Conservation (phyloP, 2,329 filamentous ascomycete species). For the Alternaria ventricosa region DNA sequence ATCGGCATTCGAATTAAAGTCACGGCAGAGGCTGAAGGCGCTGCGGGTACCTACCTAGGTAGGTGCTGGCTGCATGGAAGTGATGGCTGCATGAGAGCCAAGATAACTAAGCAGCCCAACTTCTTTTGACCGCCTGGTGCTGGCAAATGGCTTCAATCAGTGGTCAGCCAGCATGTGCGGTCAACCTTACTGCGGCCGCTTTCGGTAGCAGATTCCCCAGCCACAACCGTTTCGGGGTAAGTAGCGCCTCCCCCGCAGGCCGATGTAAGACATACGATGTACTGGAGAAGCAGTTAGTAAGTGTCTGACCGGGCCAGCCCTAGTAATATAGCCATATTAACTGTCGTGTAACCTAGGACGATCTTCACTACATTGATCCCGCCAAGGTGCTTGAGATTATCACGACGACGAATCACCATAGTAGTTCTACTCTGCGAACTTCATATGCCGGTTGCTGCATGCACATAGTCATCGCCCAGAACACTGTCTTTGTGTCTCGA, state of each 20-base stretch:
- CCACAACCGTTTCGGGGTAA: not conserved
- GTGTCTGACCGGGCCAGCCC: not conserved
- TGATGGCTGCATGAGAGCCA: not conserved
- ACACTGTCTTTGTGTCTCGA: not conserved
- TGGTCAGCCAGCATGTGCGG: not conserved
- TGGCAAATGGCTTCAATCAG: not conserved
- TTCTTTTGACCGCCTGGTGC: not conserved
- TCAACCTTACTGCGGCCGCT: not conserved
- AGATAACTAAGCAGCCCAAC: not conserved
- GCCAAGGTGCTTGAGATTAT: not conserved
- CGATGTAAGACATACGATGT: not conserved
- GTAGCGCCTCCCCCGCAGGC: not conserved
- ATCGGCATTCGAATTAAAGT: not conserved
- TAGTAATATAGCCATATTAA: conserved; percentile 8
- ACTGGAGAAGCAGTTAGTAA: not conserved
- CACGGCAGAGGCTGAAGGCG: not conserved
- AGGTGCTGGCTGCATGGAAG: not conserved
- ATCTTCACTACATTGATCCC: not conserved
- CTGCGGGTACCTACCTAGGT: not conserved
- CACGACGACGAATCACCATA: not conserved
- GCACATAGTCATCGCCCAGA: not conserved
- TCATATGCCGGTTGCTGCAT: not conserved
- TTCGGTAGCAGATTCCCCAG: not conserved
- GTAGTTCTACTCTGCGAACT: not conserved
- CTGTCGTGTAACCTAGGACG: conserved; percentile 7